Conservation (phyloP, 2,329 filamentous ascomycete species). For the Fusarium brachygibbosum region DNA sequence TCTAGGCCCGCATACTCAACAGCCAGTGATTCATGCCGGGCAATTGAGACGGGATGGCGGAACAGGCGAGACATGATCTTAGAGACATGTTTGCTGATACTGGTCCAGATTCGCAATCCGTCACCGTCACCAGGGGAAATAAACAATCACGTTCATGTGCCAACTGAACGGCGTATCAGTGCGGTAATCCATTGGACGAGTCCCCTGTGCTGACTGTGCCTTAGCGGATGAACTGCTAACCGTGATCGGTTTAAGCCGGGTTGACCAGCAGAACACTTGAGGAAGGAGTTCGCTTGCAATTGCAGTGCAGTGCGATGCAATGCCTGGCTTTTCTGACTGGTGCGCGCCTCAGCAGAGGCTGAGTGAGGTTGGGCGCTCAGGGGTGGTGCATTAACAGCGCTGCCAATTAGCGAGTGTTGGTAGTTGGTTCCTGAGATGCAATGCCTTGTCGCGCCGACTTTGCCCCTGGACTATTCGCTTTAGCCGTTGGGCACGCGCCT, state of each 20-base stretch:
- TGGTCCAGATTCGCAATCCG: slow-evolving; percentile 22
- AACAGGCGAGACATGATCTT: slow-evolving; percentile 24
- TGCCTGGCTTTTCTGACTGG: slow-evolving; percentile 21
- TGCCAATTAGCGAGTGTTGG: slow-evolving; percentile 34
- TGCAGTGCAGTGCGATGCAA: slow-evolving; percentile 14
- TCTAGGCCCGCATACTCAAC: slow-evolving; percentile 6
- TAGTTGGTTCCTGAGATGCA: slow-evolving; percentile 21
- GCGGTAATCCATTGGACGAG: slow-evolving; percentile 12
- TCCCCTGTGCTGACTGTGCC: slow-evolving; percentile 24
- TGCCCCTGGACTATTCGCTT: slow-evolving; percentile 27
- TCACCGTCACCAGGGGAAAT: slow-evolving; percentile 15
- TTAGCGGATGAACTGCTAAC: slow-evolving; percentile 36
- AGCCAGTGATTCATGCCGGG: slow-evolving; percentile 1
- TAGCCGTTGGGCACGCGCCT: slow-evolving; percentile 40
- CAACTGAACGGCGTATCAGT: slow-evolving; percentile 12
- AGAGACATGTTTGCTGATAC: slow-evolving; percentile 21
- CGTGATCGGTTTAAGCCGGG: slow-evolving; percentile 32
- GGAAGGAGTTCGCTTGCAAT: slow-evolving; percentile 13
- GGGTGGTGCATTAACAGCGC: slow-evolving; percentile 27
- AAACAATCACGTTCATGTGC: slow-evolving; percentile 20
- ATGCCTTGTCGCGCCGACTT: slow-evolving; percentile 25
- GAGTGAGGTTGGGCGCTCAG: background rate
- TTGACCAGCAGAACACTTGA: slow-evolving; percentile 11
- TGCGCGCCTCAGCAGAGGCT: slow-evolving; percentile 4
- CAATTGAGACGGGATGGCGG: slow-evolving; percentile 21